Conservation (phyloP, 306 rosid species). For the Cucurbita ficifolia region DNA sequence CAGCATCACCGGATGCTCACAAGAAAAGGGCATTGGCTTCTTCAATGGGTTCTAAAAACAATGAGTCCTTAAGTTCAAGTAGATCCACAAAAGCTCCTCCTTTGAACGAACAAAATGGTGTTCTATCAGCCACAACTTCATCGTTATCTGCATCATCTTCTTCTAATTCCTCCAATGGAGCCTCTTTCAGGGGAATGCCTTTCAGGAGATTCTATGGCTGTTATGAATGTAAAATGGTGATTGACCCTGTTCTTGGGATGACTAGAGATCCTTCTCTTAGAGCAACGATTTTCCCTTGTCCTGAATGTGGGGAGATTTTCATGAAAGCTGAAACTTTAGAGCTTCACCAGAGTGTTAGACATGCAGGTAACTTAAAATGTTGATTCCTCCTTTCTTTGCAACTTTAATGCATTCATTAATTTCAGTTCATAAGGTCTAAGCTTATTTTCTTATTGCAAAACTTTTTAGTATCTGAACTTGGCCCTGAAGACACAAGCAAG, state of each 20-base stretch:
- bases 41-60: conserved; percentile 23
- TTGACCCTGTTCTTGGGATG: conserved; percentile 79
- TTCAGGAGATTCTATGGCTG: conserved; percentile 89
- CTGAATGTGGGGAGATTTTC: conserved; percentile 82
- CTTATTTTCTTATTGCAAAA: not conserved
- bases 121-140: conserved; percentile 33
- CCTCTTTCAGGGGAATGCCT: conserved; percentile 75
- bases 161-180: conserved; percentile 30
- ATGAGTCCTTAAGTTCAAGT: conserved; percentile 28
- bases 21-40: conserved; percentile 35
- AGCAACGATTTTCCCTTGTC: conserved; percentile 64
- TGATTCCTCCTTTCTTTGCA: not conserved
- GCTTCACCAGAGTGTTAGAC: conserved; percentile 68
- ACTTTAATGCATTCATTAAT: not conserved
- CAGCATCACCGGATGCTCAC: conserved; percentile 40
- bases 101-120: conserved; percentile 41
- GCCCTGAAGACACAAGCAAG: conserved; percentile 91
- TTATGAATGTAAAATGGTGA: conserved; percentile 89
- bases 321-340: conserved; percentile 72
- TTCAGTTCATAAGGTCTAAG: not conserved
- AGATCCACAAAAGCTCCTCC: conserved; percentile 61
- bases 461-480: conserved; percentile 69
- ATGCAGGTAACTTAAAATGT: conserved; percentile 53
- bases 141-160: conserved; percentile 55
- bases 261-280: conserved; percentile 80